Evolutionary conservation across 225 moss, liverwort and hornwort genomes (phyloP).

Genomic region (Pseudoscleropodium purum): DNA sequence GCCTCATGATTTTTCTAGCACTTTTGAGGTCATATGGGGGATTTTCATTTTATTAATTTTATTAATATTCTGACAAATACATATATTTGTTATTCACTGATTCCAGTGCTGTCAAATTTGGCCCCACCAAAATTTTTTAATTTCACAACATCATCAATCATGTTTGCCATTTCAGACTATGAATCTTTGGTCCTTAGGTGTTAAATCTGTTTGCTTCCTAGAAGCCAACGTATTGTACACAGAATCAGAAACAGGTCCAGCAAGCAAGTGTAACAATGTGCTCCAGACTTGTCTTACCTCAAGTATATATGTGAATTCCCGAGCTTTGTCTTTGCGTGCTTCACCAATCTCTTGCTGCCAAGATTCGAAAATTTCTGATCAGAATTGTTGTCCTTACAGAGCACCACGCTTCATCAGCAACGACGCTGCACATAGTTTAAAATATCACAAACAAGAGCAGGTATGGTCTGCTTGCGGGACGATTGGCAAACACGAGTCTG

Average conservation of each 20-base stretch:
- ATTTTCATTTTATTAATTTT: neutral
- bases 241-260: neutral
- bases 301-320: neutral
- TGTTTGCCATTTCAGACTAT: neutral
- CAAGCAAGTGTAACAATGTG: neutral
- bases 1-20: neutral
- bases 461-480: neutral
- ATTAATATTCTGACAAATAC: neutral
- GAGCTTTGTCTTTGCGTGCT: neutral
- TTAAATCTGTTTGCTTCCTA: neutral
- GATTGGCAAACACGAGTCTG: neutral
- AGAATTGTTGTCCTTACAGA: neutral
- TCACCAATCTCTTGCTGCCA: neutral
- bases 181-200: too few relatives aligned
- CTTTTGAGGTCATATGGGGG: neutral
- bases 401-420: neutral
- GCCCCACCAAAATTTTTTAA: neutral
- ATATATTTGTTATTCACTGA: neutral
- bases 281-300: neutral
- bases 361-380: neutral
- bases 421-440: neutral
- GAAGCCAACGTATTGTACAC: neutral
- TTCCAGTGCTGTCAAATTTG: neutral
- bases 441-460: neutral
- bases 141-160: neutral